A percentile compares a stretch with the other conserved stretches of the same genome.
These are phyloP conservation scores for Penicillium sp. DNA, from an alignment of 2,329 filamentous ascomycete species.

Conservation along the genomic window DNA sequence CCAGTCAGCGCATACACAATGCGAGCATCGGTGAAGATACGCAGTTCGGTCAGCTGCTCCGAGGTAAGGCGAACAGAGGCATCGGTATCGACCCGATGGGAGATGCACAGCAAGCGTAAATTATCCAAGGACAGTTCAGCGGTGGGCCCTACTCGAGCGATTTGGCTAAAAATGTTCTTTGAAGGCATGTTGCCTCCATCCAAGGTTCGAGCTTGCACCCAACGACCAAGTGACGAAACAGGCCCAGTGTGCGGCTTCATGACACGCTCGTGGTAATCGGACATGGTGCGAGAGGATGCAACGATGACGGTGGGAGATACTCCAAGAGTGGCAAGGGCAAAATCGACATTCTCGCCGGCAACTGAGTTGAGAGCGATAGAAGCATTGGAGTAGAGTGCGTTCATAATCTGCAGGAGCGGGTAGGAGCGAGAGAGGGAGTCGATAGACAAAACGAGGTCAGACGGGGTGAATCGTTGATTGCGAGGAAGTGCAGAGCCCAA, in stretches of 20 bases:
- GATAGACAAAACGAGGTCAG: conserved; percentile 83
- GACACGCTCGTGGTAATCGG: conserved; percentile 68
- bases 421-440: conserved; percentile 81
- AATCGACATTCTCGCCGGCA: conserved; percentile 71
- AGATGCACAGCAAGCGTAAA: conserved; percentile 79
- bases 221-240: conserved; percentile 70
- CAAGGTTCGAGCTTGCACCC: conserved; percentile 71
- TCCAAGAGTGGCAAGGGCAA: conserved; percentile 72
- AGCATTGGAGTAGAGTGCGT: conserved; percentile 81
- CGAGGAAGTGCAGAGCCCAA: conserved; percentile 77
- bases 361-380: conserved; percentile 90
- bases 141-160: conserved; percentile 43
- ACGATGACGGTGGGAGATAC: conserved; percentile 83
- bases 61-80: conserved; percentile 68
- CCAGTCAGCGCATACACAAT: conserved; percentile 85
- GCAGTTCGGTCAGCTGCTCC: conserved; percentile 74
- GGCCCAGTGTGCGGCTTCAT: conserved; percentile 63
- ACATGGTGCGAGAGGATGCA: conserved; percentile 73
- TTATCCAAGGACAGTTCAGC: conserved; percentile 60
- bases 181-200: conserved; percentile 75
- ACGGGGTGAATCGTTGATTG: conserved; percentile 70
- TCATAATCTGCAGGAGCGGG: conserved; percentile 77
- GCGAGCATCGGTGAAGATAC: conserved; percentile 77
- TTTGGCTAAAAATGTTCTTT: conserved; percentile 62
- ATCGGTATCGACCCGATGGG: conserved; percentile 69